Evolutionary conservation across 2,329 filamentous ascomycete genomes (phyloP).

Genomic region (Colletotrichum sp.): DNA sequence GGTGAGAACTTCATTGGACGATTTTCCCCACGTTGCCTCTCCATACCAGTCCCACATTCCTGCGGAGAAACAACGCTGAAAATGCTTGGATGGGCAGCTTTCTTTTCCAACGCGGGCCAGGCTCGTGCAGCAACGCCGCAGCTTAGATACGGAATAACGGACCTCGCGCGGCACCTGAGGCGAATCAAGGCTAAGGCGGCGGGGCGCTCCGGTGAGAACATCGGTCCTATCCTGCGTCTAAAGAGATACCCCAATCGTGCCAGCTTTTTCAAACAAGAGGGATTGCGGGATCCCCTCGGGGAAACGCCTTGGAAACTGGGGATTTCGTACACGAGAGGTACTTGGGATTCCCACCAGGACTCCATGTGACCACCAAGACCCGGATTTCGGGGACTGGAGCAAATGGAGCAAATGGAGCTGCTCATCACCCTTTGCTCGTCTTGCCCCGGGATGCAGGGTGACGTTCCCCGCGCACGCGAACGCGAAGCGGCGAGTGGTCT

Average conservation of each 20-base stretch:
- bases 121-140: not conserved
- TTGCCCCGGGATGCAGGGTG: slow-evolving; percentile 11
- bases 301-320: not conserved
- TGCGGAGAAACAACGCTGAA: not conserved
- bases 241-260: not conserved
- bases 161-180: slow-evolving; percentile 5
- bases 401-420: not conserved
- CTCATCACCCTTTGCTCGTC: not conserved
- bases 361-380: not conserved
- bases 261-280: not conserved
- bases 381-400: not conserved
- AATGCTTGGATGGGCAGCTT: not conserved
- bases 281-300: slow-evolving; percentile 14
- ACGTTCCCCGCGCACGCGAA: slow-evolving; percentile 11
- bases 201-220: not conserved
- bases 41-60: not conserved
- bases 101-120: not conserved
- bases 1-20: slow-evolving; percentile 4
- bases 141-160: not conserved
- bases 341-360: not conserved
- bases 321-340: not conserved
- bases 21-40: not conserved
- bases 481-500: not conserved
- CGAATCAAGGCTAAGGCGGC: not conserved
- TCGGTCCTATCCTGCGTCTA: slow-evolving; percentile 3